These are phyloP conservation scores for Lodderomyces oxycetoniae DNA, from an alignment of 1,139 yeast species.

Conservation along the genomic window DNA sequence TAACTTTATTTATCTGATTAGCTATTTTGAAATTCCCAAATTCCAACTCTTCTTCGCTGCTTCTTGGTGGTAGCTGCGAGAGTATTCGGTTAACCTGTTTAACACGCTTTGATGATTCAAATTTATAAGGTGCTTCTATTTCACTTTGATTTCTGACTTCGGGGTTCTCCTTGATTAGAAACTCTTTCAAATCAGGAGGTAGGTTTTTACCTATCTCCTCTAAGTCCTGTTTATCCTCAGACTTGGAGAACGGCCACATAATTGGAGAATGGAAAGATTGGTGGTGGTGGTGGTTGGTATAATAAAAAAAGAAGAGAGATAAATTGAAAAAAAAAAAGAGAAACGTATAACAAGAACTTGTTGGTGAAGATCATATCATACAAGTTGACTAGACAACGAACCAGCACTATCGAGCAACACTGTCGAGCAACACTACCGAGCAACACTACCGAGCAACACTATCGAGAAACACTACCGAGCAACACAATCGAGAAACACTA, in stretches of 20 bases:
- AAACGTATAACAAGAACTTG: no score
- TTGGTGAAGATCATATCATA: no score
- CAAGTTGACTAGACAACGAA: no score
- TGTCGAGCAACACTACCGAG: no score
- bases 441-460: no score
- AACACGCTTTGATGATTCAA: conserved; percentile 26
- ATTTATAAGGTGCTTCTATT: conserved; percentile 15
- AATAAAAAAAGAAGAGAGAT: background rate
- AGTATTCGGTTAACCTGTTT: conserved; percentile 28
- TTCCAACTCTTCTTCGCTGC: conserved; percentile 21
- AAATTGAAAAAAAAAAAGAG: conserved; percentile 1
- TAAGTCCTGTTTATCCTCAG: conserved; percentile 14
- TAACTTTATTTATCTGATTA: conserved; percentile 24
- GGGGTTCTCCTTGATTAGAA: conserved; percentile 32
- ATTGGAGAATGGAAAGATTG: background rate
- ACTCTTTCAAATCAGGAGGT: conserved; percentile 27
- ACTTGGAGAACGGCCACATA: conserved; percentile 24
- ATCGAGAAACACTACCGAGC: no score
- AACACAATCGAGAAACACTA: no score
- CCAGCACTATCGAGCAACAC: no score
- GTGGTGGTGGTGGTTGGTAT: background rate
- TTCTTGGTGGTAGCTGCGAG: conserved; percentile 14
- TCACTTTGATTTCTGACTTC: conserved; percentile 11
- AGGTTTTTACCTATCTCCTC: conserved; percentile 29
- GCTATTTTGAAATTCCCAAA: conserved; percentile 31